These are phyloP conservation scores for Mrakia hoshinonis DNA, from an alignment of 768 basidiomycete genomes.

Conservation along the genomic window DNA sequence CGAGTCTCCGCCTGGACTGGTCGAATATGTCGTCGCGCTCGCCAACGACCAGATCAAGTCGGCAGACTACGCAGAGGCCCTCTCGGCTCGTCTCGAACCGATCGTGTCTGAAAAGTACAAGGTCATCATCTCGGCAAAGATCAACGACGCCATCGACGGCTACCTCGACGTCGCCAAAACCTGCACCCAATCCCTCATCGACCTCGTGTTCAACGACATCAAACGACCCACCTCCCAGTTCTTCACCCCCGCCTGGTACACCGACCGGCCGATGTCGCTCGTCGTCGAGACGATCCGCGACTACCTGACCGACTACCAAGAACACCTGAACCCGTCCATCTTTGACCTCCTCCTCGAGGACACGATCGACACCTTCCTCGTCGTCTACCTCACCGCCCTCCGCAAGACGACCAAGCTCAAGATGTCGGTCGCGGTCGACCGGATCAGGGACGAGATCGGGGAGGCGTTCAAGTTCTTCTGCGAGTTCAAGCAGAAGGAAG, in stretches of 20 bases:
- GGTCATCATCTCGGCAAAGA: conserved; percentile 64
- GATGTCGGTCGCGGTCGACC: conserved; percentile 74
- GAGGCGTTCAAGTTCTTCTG: conserved; percentile 72
- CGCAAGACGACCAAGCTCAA: conserved; percentile 69
- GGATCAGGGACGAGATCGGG: conserved; percentile 71
- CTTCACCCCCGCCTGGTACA: conserved; percentile 79
- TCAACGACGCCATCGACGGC: conserved; percentile 96
- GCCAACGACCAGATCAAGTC: conserved; percentile 97
- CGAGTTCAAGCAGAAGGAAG: conserved; percentile 58
- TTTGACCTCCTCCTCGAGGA: conserved; percentile 89
- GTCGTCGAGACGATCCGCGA: conserved; percentile 92
- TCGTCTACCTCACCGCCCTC: conserved; percentile 79
- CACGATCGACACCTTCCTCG: conserved; percentile 78
- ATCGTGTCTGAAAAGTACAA: conserved; percentile 90
- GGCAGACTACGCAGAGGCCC: conserved; percentile 82
- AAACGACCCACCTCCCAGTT: conserved; percentile 74
- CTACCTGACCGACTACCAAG: conserved; percentile 90
- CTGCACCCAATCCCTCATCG: conserved; percentile 88
- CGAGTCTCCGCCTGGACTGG: conserved; percentile 74
- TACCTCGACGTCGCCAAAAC: conserved; percentile 97
- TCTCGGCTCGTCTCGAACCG: conserved; percentile 75
- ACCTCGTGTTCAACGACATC: conserved; percentile 89
- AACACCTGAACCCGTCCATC: conserved; percentile 78
- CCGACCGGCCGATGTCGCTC: conserved; percentile 58
- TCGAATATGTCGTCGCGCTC: conserved; percentile 91